These are phyloP conservation scores for Cladophialophora bantiana DNA, from an alignment of 2,329 filamentous ascomycete genomes.

Conservation along the genomic window DNA sequence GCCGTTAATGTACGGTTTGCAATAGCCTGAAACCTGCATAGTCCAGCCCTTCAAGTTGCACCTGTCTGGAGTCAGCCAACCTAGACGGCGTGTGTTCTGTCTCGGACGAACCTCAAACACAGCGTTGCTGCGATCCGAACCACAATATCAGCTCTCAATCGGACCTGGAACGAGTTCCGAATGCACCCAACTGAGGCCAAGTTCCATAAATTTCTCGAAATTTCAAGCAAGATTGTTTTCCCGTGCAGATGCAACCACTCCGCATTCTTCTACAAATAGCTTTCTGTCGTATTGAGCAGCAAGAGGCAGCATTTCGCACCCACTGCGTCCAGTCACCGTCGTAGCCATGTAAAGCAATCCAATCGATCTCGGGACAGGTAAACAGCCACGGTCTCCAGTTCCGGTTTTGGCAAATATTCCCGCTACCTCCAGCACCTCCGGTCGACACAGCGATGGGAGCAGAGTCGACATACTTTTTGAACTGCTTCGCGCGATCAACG, in stretches of 20 bases:
- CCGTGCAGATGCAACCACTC: slow-evolving; percentile 13
- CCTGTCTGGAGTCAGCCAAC: neutral
- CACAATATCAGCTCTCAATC: slow-evolving; percentile 15
- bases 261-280: slow-evolving; percentile 15
- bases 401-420: slow-evolving; percentile 17
- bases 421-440: slow-evolving; percentile 16
- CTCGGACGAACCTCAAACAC: slow-evolving; percentile 8
- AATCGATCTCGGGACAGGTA: slow-evolving; percentile 14
- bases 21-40: slow-evolving; percentile 17
- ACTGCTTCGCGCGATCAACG: slow-evolving; percentile 11
- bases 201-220: slow-evolving; percentile 16
- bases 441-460: slow-evolving; percentile 10
- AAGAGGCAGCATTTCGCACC: slow-evolving; percentile 18
- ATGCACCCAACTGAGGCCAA: slow-evolving; percentile 15
- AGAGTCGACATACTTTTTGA: slow-evolving; percentile 17
- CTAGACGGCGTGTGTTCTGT: neutral
- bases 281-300: slow-evolving; percentile 13
- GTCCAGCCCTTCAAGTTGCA: slow-evolving; percentile 15
- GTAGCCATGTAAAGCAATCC: slow-evolving; percentile 17
- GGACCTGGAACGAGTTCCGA: slow-evolving; percentile 12
- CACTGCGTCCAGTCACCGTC: slow-evolving; percentile 19
- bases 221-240: slow-evolving; percentile 19
- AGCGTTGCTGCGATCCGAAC: slow-evolving; percentile 17
- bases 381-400: slow-evolving; percentile 21
- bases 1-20: slow-evolving; percentile 14